Evolutionary conservation across 2,329 filamentous ascomycete genomes (phyloP).

Genomic region (Monilinia vaccinii-corymbosi): DNA sequence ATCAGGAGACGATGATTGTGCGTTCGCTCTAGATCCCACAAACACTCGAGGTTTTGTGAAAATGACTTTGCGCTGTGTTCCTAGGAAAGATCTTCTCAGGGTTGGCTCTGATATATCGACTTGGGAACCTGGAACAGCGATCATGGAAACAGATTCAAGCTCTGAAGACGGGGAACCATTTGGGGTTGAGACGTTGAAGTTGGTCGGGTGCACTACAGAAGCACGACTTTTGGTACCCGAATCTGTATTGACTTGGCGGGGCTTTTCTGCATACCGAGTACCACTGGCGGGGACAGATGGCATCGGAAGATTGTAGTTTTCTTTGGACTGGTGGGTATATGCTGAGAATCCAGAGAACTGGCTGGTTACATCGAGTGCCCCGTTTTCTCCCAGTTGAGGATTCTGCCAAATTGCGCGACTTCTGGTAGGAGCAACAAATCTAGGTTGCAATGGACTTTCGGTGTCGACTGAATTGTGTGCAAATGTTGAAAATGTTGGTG

Average conservation of each 20-base stretch:
- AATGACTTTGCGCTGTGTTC: neutral
- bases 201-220: neutral
- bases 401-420: neutral
- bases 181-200: no score
- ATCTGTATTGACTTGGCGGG: neutral
- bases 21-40: neutral
- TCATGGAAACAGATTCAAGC: conserved; percentile 2
- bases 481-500: neutral
- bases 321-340: neutral
- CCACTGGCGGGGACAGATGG: neutral
- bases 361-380: no score
- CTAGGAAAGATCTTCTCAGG: no score
- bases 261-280: neutral
- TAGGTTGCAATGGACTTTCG: neutral
- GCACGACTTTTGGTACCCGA: neutral
- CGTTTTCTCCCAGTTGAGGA: neutral
- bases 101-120: neutral
- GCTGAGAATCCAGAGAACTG: neutral
- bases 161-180: neutral
- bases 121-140: neutral
- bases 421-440: neutral
- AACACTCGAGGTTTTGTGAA: conserved; percentile 6
- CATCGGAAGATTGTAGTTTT: neutral
- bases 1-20: neutral
- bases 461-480: neutral